Conservation (phyloP, 768 basidiomycete genomes). For the Candolleomyces eurysporus region DNA sequence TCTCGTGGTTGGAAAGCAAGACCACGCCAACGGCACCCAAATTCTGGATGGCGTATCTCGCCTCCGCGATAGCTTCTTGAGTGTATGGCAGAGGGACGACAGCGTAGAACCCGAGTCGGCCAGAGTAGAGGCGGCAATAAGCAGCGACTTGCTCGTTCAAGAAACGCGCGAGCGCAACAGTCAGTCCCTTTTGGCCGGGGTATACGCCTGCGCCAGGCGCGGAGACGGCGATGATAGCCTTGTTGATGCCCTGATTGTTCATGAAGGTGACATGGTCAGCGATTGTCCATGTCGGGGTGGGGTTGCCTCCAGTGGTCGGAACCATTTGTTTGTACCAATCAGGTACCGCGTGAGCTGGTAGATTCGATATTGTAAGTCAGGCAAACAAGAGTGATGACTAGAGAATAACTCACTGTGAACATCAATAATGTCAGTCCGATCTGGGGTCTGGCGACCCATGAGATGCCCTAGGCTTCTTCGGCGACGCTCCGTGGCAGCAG, state of each 20-base stretch:
- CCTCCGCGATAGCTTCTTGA: conserved; percentile 28
- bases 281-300: conserved; percentile 30
- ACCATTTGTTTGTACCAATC: conserved; percentile 29
- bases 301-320: conserved; percentile 26
- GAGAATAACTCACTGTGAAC: conserved; percentile 23
- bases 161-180: conserved; percentile 31
- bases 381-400: too few relatives aligned
- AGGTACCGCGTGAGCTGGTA: conserved; percentile 26
- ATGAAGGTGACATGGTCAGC: conserved; percentile 26
- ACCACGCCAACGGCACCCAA: conserved; percentile 33
- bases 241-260: conserved; percentile 26
- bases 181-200: conserved; percentile 21
- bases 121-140: conserved; percentile 24
- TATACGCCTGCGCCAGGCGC: conserved; percentile 30
- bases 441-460: conserved; percentile 15
- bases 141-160: conserved; percentile 34
- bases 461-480: conserved; percentile 8
- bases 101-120: conserved; percentile 29
- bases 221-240: conserved; percentile 29
- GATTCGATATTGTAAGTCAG: too few relatives aligned
- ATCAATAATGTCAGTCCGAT: conserved; percentile 24
- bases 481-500: conserved; percentile 3
- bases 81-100: conserved; percentile 34
- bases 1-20: conserved; percentile 30
- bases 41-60: conserved; percentile 26